Evolutionary conservation across 257 asterid genomes (phyloP).

Genomic region (Solanum ahanhuiri): DNA sequence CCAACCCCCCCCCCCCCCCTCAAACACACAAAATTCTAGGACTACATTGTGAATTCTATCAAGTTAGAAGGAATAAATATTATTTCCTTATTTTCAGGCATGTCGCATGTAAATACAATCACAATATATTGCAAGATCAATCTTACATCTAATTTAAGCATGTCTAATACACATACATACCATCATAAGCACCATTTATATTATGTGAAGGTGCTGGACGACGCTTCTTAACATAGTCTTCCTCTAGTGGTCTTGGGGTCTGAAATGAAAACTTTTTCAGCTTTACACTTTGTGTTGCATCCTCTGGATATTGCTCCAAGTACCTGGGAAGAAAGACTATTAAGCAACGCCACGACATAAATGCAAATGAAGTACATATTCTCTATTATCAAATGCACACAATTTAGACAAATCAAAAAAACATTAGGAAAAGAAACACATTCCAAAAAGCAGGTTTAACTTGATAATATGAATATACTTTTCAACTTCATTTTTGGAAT

Average conservation of each 20-base stretch:
- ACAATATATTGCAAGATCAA: background rate
- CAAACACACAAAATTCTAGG: too few species aligned
- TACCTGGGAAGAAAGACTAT: conserved; percentile 29
- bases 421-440: background rate
- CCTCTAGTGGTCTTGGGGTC: conserved; percentile 64
- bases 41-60: too few species aligned
- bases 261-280: conserved; percentile 25
- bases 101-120: background rate
- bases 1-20: too few species aligned
- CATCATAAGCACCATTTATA: conserved; percentile 13
- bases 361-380: background rate
- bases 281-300: conserved; percentile 26
- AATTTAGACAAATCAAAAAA: background rate
- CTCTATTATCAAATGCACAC: background rate
- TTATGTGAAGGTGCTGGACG: conserved; percentile 12
- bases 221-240: conserved; percentile 56
- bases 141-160: background rate
- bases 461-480: background rate
- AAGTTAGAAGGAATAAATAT: too few species aligned
- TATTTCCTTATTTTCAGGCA: background rate
- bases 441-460: background rate
- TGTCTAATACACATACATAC: conserved; percentile 3
- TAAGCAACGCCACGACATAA: conserved; percentile 3
- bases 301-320: conserved; percentile 55
- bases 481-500: too few species aligned